phyloP scores from a whole-genome alignment of 2,329 filamentous ascomycete genomes.

The Fonsecaea pugnacius region DNA sequence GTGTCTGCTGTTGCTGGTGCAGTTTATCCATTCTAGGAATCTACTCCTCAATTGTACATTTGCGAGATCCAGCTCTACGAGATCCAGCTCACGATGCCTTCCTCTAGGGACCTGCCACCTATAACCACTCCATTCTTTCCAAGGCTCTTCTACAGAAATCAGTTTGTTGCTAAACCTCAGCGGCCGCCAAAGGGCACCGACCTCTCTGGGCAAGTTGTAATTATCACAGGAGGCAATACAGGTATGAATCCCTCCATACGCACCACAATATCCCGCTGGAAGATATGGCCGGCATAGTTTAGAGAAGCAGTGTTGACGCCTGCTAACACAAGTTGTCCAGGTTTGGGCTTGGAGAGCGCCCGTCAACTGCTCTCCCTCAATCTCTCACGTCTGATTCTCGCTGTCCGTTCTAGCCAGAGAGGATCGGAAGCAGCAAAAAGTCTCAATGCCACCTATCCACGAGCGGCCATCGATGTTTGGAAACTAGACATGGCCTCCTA shows the following conservation, averaged over 20 bases:
- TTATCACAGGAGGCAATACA: conserved; percentile 57
- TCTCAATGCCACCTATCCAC: conserved; percentile 45
- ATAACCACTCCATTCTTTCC: conserved; percentile 28
- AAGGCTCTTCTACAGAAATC: conserved; percentile 35
- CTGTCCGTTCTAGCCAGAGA: conserved; percentile 50
- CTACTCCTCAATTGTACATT: background rate
- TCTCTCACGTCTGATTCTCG: conserved; percentile 53
- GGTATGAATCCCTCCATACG: background rate
- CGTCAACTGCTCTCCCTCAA: conserved; percentile 47
- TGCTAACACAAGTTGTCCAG: conserved; percentile 34
- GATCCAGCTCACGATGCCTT: conserved; percentile 28
- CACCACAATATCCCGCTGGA: background rate
- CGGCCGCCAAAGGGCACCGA: conserved; percentile 25
- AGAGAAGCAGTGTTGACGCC: background rate
- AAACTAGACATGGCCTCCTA: conserved; percentile 56
- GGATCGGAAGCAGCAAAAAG: conserved; percentile 49
- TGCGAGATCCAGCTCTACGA: background rate
- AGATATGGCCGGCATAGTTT: background rate
- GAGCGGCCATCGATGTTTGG: conserved; percentile 55
- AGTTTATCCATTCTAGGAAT: background rate
- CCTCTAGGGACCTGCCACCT: conserved; percentile 37
- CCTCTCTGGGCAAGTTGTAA: conserved; percentile 48
- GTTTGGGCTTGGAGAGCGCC: conserved; percentile 55
- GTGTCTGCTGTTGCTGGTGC: background rate
- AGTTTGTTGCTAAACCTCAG: conserved; percentile 35